Evolutionary conservation across 768 basidiomycete genomes (phyloP), one percentile per base, ranked within the genome.

Genomic region (Cystobasidium ongulense): DNA sequence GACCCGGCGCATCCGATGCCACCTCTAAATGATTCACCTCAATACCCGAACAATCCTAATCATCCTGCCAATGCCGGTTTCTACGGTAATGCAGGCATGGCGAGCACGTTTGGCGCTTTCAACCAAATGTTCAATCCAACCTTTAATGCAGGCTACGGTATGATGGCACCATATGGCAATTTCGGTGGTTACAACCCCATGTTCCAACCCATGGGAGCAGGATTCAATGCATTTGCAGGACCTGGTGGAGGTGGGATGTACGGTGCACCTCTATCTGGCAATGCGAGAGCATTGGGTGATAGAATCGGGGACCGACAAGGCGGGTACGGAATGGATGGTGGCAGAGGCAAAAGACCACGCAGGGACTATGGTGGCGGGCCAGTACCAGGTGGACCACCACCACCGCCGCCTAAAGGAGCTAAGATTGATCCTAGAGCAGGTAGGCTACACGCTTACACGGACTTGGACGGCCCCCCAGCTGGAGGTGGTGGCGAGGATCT

Each of bases 1-100:
- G 96, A 98, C 83, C 95, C 96, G 70, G 90, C 93, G 78, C 90
- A 88, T 76, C 75, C 78, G 80, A 72, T 79, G 81, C 72, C 76
- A 76, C 39, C 76, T 75, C 18, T 70, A 66, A 25, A 29, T 13
- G 89, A 90, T 78, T 90, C 90, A 7, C 89, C 91, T 81, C 85
- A 86, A 27, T 90, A 91, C 80, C 87, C 90, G 74, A 91, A 90
- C 72, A 33, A 68, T 35, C 43, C 66, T 3, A 35, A 35, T 35
- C 31, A 52, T 52, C 46, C 38, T n/a, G 50, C 10, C 7, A 52
- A 43, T 29, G n/a, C 43, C 4, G 50, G 17, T 36, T 43, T 52
- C 66, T 68, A 68, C 36, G 36, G 46, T n/a, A 50, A 38, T 64
- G 25, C 17, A 27, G 66, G 66, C 36, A 53, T 68, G 50, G 66